Evolutionary conservation across 2,329 filamentous ascomycete species (phyloP).

Genomic region (Colletotrichum sp.): DNA sequence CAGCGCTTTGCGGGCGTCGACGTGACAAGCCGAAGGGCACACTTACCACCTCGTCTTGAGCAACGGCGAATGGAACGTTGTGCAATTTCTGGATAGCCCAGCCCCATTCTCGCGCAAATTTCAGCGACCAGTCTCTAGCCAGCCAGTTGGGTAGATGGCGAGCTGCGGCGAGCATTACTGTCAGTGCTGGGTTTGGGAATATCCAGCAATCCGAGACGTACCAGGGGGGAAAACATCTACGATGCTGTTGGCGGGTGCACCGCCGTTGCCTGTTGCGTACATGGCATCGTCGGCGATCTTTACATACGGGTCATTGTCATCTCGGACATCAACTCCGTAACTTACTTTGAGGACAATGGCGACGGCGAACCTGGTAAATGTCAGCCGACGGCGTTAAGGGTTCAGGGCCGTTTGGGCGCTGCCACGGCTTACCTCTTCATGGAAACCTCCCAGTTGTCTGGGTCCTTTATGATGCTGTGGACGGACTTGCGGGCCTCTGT

Average conservation of each 20-base stretch:
- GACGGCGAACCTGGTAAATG: slow-evolving; percentile 29
- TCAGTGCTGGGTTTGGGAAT: slow-evolving; percentile 12
- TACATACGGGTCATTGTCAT: slow-evolving; percentile 33
- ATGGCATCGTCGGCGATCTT: slow-evolving; percentile 27
- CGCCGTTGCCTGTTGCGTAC: slow-evolving; percentile 32
- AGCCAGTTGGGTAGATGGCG: slow-evolving; percentile 45
- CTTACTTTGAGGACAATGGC: slow-evolving; percentile 36
- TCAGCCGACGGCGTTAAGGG: not conserved
- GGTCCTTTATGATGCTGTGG: slow-evolving; percentile 24
- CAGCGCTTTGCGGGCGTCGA: slow-evolving; percentile 12
- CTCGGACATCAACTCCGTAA: slow-evolving; percentile 32
- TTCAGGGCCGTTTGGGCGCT: not conserved
- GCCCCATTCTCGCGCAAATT: slow-evolving; percentile 36
- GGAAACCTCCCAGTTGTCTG: slow-evolving; percentile 24
- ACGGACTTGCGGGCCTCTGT: slow-evolving; percentile 32
- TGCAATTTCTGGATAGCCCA: slow-evolving; percentile 38
- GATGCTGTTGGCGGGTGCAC: slow-evolving; percentile 38
- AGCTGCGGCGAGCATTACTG: slow-evolving; percentile 33
- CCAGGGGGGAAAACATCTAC: slow-evolving; percentile 53
- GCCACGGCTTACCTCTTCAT: slow-evolving; percentile 10
- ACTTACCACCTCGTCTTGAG: slow-evolving; percentile 30
- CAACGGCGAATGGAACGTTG: slow-evolving; percentile 34
- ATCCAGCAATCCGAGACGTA: slow-evolving; percentile 19
- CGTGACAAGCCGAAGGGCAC: not conserved
- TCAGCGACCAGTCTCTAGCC: slow-evolving; percentile 33